Base-by-base conservation (phyloP, 805 yeast species). In the Cyberlindnera veronae region DNA sequence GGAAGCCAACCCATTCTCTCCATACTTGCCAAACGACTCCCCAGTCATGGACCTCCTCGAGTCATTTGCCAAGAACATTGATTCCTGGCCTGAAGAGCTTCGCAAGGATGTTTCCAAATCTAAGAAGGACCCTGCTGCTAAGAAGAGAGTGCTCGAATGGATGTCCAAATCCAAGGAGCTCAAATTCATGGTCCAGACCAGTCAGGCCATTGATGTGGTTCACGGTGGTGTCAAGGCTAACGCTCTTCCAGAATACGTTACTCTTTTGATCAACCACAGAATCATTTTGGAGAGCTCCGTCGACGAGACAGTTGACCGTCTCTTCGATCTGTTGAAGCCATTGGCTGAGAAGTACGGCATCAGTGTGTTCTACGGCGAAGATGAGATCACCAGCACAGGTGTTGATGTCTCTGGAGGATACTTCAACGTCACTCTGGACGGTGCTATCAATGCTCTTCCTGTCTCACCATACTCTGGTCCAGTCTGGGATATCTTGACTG, bases 201-300 rank as follows among this genome's bases (percentile, higher is more conserved):
- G 55, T 6, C 59, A 55, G 36, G 59, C 59, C 9, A 31, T 55
- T 27, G 58, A 55, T 36, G 43, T 53, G 18, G 68, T 86, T 44
- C 55, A 62, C 11, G 93, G 93, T 21, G 95, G 95, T 32, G 72
- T 79, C 42, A 85, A 85, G 61, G 70, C 81, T 19, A 85, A 85
- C 54, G 89, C 93, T 1, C 63, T 85, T 34, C 95, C 95, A 3
- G 91, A 84, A 55, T 41, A 34, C 26, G 50, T 51, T 6, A 60
- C 67, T 19, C 76, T 76, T 3, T 59, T 62, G 22, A 66, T 79
- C 30, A 84, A 86, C 61, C 83, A 82, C 53, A 69, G 95, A 54
- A 68, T 84, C 40, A 72, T 77, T 15, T 63, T 78, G 32, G 87
- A 79, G 46, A 70, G 79, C 13, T 62, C 71, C 17, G 67, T 73